Conservation (phyloP, 208 protist genomes). For the Lotmaria passim region DNA sequence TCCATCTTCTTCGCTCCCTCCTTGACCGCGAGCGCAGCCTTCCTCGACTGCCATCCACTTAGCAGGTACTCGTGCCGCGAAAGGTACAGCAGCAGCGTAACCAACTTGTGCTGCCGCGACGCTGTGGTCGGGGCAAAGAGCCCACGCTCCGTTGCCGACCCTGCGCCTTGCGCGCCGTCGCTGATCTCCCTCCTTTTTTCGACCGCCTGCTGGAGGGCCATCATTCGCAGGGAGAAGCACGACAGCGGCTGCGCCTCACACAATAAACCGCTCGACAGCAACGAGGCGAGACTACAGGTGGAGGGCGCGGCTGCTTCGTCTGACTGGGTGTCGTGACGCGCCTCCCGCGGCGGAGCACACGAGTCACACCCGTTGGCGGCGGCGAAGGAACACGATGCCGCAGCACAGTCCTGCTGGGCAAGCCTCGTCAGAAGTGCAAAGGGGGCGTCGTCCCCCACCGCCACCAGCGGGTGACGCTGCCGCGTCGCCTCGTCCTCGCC, state of each 20-base stretch:
- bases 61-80: constrained; percentile 26
- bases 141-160: not conserved
- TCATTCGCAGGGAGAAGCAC: not conserved
- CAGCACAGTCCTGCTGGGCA: not conserved
- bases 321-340: not conserved
- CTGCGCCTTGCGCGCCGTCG: not conserved
- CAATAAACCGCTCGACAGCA: constrained; percentile 20
- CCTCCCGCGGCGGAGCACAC: not conserved
- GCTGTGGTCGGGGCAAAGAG: not conserved
- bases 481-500: constrained; percentile 6
- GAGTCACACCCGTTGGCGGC: not conserved
- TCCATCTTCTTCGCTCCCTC: not conserved
- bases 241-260: constrained; percentile 14
- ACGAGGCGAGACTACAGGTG: constrained; percentile 6
- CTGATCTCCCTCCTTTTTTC: not conserved
- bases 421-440: constrained; percentile 10
- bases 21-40: not conserved
- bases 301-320: not conserved
- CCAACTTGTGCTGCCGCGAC: not conserved
- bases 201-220: not conserved
- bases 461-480: not conserved
- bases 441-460: not conserved
- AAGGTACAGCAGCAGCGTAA: constrained; percentile 20
- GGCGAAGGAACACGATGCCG: not conserved
- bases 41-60: constrained; percentile 1